These are phyloP conservation scores for Chaetomium fimeti DNA, from an alignment of 495 filamentous ascomycete genomes.

Conservation along the genomic window DNA sequence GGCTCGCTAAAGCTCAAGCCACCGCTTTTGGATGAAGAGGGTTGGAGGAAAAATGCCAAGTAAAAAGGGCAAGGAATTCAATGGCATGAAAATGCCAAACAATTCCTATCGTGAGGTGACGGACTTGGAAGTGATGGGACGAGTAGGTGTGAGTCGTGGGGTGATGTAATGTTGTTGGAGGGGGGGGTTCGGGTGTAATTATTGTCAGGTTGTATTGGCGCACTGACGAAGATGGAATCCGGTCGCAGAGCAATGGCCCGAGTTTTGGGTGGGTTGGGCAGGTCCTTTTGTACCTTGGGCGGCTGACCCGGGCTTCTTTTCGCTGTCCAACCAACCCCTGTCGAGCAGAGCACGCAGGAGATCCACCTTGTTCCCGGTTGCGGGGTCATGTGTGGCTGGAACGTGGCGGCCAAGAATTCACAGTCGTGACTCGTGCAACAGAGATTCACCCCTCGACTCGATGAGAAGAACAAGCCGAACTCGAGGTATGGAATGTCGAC, in stretches of 20 bases:
- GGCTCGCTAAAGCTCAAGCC: background rate
- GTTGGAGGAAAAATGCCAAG: background rate
- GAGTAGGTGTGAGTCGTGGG: background rate
- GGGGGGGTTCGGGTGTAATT: background rate
- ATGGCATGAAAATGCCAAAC: background rate
- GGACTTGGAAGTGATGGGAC: background rate
- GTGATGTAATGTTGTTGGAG: slow-evolving; percentile 25
- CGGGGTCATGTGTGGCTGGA: slow-evolving; percentile 37
- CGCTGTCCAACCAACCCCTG: slow-evolving; percentile 18
- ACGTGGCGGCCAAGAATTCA: slow-evolving; percentile 18
- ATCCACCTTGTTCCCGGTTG: slow-evolving; percentile 22
- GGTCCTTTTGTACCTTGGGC: slow-evolving; percentile 34
- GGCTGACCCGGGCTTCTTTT: slow-evolving; percentile 4
- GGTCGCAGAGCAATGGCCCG: slow-evolving; percentile 21
- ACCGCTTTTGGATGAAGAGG: background rate
- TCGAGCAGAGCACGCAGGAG: background rate
- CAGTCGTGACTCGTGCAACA: slow-evolving; percentile 8
- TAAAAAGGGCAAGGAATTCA: background rate
- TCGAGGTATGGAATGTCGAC: too few relatives aligned
- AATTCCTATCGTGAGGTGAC: background rate
- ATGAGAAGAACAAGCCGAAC: too few relatives aligned
- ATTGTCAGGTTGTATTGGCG: slow-evolving; percentile 5
- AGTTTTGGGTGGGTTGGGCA: slow-evolving; percentile 30
- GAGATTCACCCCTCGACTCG: too few relatives aligned
- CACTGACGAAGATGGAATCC: slow-evolving; percentile 7